Evolutionary conservation across 2,329 filamentous ascomycete species (phyloP).

Genomic region (Beauveria medogensis): DNA sequence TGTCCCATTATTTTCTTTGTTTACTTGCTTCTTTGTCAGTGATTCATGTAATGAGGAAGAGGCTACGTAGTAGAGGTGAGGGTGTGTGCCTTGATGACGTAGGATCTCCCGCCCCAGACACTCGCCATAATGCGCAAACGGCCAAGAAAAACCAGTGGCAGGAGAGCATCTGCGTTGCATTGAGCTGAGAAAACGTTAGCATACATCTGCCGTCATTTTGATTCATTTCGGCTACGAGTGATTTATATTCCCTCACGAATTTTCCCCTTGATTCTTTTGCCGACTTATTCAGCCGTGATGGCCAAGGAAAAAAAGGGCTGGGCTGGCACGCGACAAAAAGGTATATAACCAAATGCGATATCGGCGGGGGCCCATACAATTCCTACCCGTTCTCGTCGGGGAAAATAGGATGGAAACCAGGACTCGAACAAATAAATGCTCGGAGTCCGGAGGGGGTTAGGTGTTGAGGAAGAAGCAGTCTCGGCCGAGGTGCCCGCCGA

Average conservation of each 20-base stretch:
- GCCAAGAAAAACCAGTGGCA: background rate
- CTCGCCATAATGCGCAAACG: background rate
- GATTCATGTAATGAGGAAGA: background rate
- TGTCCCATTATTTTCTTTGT: background rate
- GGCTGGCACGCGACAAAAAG: background rate
- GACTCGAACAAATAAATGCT: background rate
- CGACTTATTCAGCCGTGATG: background rate
- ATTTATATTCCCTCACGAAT: background rate
- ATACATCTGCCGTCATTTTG: constrained; percentile 1
- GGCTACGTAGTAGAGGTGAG: background rate
- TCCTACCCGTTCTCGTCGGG: background rate
- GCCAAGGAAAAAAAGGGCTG: background rate
- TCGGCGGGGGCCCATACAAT: background rate
- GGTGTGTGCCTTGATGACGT: background rate
- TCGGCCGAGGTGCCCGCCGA: constrained; percentile 5
- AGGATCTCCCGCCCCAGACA: background rate
- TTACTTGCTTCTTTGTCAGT: background rate
- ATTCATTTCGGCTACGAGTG: constrained; percentile 3
- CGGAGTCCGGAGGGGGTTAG: constrained; percentile 2
- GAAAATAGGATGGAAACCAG: background rate
- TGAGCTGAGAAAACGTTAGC: background rate
- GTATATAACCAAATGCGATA: background rate
- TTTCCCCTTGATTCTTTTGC: background rate
- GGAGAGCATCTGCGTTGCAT: background rate
- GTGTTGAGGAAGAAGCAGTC: background rate